Base-by-base conservation (phyloP, 352 stramenopile species). In the Phytophthora citricola region DNA sequence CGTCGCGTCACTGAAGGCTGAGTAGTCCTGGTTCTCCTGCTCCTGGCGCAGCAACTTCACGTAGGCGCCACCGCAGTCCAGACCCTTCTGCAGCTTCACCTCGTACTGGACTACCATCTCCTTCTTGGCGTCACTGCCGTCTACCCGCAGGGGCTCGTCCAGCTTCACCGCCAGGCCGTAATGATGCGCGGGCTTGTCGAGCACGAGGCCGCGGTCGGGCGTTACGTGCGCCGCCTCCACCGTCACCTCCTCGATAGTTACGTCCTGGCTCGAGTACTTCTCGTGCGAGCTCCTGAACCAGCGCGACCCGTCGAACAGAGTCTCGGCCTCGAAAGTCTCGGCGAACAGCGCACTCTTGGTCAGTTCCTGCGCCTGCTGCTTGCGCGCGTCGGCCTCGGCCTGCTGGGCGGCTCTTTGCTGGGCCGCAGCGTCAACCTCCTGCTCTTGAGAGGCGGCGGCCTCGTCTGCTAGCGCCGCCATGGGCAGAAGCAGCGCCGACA, bases 81-180 rank as follows among this genome's bases (percentile, higher is more conserved):
- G 70, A 5, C 89, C 89, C 67, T 97, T 92, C 62, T 94, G 82
- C 27, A 98, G 85, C 76, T 97, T 97, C 52, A 98, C 87, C 65
- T 98, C 95, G 74, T 98, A 98, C 76, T 98, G 95, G 29, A 98
- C 75, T 6, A 98, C 83, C 24, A 98, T 59, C 50, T 97, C 90
- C 60, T 97, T 91, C 48, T 78, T 85, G 20, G 29, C 52, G 5
- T 80, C 73, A 31, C 82, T 87, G n/a, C 81, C 84, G 55, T 96
- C 86, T 40, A 96, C 68, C 14, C 59, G 51, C 39, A 96, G 64
- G 17, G 85, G 81, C 60, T 83, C 63, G 54, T 87, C 78, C 36
- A 96, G 64, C 69, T 87, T 87, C 8, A 90, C 83, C 3, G 74
- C 83, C n/a, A 96, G 73, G 0, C 85, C 86, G 65, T 96, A 96